These are phyloP conservation scores for Sphaerulina populicola DNA, from an alignment of 2,329 filamentous ascomycete genomes.

Conservation along the genomic window DNA sequence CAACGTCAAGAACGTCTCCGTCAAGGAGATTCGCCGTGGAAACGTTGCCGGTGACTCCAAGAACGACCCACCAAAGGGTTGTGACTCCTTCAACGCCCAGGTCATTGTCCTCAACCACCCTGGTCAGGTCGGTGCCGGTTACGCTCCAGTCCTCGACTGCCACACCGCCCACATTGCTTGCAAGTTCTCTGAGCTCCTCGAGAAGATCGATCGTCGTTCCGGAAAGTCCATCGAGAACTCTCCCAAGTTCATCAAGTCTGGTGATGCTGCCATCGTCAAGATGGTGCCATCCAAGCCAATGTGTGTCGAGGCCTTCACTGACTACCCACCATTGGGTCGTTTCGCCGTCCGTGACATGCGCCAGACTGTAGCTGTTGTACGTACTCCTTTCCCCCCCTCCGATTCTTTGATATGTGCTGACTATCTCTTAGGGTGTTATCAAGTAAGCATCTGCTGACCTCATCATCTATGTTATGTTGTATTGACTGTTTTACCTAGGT, in stretches of 20 bases:
- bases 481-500: too few species aligned
- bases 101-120: conserved; percentile 99
- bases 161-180: conserved; percentile 99
- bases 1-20: conserved; percentile 99
- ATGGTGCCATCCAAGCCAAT: conserved; percentile 99
- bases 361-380: conserved; percentile 55
- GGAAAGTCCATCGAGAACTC: conserved; percentile 86
- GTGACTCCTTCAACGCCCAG: conserved; percentile 96
- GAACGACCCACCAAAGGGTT: conserved; percentile 89
- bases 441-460: neutral
- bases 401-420: neutral
- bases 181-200: conserved; percentile 98
- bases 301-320: conserved; percentile 99
- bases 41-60: conserved; percentile 99
- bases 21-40: conserved; percentile 99
- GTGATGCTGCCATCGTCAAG: conserved; percentile 99
- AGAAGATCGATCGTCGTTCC: conserved; percentile 99
- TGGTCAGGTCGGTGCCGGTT: conserved; percentile 97
- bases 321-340: conserved; percentile 98
- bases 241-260: conserved; percentile 99
- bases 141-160: conserved; percentile 98
- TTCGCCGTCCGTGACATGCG: conserved; percentile 99
- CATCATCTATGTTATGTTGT: too few species aligned
- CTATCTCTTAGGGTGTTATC: conserved; percentile 24
- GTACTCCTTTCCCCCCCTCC: neutral